Conservation (phyloP, 2,329 filamentous ascomycete genomes). For the Fusarium pilosicola region DNA sequence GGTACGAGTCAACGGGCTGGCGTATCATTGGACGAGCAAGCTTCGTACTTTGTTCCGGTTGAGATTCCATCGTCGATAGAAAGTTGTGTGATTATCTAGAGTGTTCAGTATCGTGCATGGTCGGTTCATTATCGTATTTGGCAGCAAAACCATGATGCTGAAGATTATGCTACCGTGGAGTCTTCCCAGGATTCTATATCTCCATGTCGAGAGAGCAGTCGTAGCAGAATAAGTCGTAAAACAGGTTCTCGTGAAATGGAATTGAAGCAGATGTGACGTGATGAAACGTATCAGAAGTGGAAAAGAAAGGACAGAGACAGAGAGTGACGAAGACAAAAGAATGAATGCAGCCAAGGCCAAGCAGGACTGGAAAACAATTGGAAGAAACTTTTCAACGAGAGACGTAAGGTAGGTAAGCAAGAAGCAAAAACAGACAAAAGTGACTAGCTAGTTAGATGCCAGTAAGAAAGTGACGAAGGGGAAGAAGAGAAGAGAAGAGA, state of each 20-base stretch:
- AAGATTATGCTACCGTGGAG: constrained; percentile 12
- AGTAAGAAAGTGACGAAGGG: neutral
- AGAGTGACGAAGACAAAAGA: constrained; percentile 18
- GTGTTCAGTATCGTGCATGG: constrained; percentile 24
- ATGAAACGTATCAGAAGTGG: constrained; percentile 1
- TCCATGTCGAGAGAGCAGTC: constrained; percentile 12
- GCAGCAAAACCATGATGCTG: constrained; percentile 28
- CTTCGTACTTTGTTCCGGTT: constrained; percentile 26
- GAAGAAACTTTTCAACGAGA: constrained; percentile 15
- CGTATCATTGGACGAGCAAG: constrained; percentile 33
- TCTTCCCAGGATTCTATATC: constrained; percentile 17
- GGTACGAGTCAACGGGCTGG: constrained; percentile 43
- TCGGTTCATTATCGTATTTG: constrained; percentile 12
- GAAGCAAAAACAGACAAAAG: constrained; percentile 19
- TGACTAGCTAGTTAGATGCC: neutral
- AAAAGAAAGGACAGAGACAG: neutral
- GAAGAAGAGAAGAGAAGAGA: constrained; percentile 7
- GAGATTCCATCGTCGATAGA: constrained; percentile 36
- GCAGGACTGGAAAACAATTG: constrained; percentile 29
- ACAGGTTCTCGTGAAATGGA: neutral
- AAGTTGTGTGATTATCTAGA: constrained; percentile 11
- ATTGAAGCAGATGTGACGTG: constrained; percentile 8
- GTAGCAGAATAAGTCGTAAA: neutral
- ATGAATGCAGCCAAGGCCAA: constrained; percentile 36
- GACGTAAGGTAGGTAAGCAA: constrained; percentile 28